A percentile compares a stretch with the other conserved stretches of the same genome.
phyloP scores from a whole-genome alignment of 2,329 filamentous ascomycete species.

The Fusarium multiceps region DNA sequence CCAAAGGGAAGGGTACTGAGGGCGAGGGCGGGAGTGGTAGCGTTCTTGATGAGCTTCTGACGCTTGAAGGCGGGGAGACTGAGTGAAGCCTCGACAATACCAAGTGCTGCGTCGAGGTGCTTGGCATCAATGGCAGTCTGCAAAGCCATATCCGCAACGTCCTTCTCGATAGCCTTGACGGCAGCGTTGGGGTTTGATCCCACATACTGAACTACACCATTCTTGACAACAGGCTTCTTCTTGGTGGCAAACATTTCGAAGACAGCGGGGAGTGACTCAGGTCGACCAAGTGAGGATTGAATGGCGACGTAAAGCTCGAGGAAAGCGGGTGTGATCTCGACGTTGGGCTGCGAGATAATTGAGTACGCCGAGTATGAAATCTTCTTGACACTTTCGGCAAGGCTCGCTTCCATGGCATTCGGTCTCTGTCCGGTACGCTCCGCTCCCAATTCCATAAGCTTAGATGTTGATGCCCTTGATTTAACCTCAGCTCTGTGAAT shows the following conservation, averaged over 20 bases:
- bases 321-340: slow-evolving; percentile 81
- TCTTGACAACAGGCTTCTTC: slow-evolving; percentile 72
- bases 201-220: slow-evolving; percentile 69
- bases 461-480: slow-evolving; percentile 62
- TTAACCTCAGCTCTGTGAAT: slow-evolving; percentile 54
- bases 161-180: slow-evolving; percentile 77
- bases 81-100: slow-evolving; percentile 77
- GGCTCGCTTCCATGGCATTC: slow-evolving; percentile 47
- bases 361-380: slow-evolving; percentile 73
- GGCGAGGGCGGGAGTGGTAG: slow-evolving; percentile 68
- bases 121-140: slow-evolving; percentile 82
- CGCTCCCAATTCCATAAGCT: slow-evolving; percentile 61
- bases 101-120: slow-evolving; percentile 81
- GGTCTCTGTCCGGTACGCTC: slow-evolving; percentile 50
- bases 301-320: slow-evolving; percentile 80
- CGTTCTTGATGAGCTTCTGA: slow-evolving; percentile 73
- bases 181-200: slow-evolving; percentile 74
- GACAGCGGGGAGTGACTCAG: slow-evolving; percentile 81
- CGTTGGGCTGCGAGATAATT: slow-evolving; percentile 77
- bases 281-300: slow-evolving; percentile 77
- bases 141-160: slow-evolving; percentile 78
- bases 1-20: slow-evolving; percentile 72
- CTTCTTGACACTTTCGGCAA: slow-evolving; percentile 60
- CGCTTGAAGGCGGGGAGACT: slow-evolving; percentile 73
- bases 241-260: slow-evolving; percentile 88